Evolutionary conservation across 2,329 filamentous ascomycete genomes (phyloP), one percentile per base, ranked within the genome.

Genomic region (Arthrocladium fulminans): DNA sequence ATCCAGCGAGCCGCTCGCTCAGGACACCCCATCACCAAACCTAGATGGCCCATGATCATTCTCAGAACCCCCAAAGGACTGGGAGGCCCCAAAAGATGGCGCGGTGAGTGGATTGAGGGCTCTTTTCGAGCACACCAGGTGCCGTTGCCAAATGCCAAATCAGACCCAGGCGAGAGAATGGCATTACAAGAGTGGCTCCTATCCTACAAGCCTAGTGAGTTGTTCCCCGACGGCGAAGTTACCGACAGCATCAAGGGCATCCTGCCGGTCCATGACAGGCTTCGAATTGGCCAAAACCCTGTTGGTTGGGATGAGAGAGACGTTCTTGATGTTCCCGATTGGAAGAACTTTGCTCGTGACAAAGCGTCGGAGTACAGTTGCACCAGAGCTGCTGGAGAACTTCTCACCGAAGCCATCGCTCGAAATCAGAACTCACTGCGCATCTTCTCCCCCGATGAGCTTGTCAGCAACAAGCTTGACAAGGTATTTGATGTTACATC

Each of bases 41-140:
- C 80, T 0, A 67, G 79, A 47, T 84, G 80, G 81, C 81, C 80
- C 1, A 75, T 84, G 58, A 64, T 84, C 25, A 74, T 83, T 25
- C 61, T 84, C 55, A 70, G 77, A 17, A 84, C 80, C 0, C 79
- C 81, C 1, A 84, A 84, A 64, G 81, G 81, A 6, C 84, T 79
- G 80, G 74, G 74, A 2, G 80, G 78, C 1, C 81, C 80, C 0
- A 81, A 82, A 56, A 68, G 76, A 55, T 68, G 83, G 0, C 73
- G 81, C 46, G 79, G 77, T 0, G 61, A 81, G 53, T 73, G 80
- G 47, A 72, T 84, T 2, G 81, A 84, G 59, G 81, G 81, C 1
- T 82, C 77, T 0, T 84, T 81, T 60, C 73, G 75, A 51, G 73
- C 79, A 0, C 81, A 84, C 48, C 80, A 84, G 57, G 79, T 84